Conservation (phyloP, 176 grass and related monocot genomes). For the Miscanthus lutarioriparius region DNA sequence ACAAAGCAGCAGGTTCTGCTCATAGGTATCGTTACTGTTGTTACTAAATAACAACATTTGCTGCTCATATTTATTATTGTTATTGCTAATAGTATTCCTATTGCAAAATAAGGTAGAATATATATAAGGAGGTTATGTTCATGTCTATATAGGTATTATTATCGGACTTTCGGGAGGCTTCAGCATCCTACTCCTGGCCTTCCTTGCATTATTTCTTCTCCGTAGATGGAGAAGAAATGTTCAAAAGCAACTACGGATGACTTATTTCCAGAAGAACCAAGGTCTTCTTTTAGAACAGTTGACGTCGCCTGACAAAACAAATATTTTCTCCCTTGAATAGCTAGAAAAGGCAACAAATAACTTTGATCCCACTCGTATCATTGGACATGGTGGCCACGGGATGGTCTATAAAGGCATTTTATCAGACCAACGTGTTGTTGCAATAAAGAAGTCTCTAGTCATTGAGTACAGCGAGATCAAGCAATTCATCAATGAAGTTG, state of each 20-base stretch:
- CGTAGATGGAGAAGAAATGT: background rate
- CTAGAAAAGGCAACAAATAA: background rate
- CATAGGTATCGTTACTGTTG: background rate
- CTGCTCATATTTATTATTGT: too few relatives aligned
- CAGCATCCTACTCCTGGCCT: background rate
- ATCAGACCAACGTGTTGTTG: background rate
- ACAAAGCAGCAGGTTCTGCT: background rate
- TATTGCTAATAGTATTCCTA: background rate
- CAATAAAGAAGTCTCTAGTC: background rate
- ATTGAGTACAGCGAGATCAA: background rate
- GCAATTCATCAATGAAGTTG: slow-evolving; percentile 7
- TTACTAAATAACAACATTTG: too few relatives aligned
- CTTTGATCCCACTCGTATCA: background rate
- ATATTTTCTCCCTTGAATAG: background rate
- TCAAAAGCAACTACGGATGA: background rate
- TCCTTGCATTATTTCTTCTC: background rate
- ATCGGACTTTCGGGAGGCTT: background rate
- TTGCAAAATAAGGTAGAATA: background rate
- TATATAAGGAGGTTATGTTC: background rate
- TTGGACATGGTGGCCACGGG: background rate
- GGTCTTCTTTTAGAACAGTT: slow-evolving; percentile 10
- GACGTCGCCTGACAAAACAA: background rate
- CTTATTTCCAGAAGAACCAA: background rate
- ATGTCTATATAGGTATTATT: background rate
- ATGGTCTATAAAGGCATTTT: background rate